Conservation (phyloP, 2,329 filamentous ascomycete species). For the Ophiosphaerella korrae region DNA sequence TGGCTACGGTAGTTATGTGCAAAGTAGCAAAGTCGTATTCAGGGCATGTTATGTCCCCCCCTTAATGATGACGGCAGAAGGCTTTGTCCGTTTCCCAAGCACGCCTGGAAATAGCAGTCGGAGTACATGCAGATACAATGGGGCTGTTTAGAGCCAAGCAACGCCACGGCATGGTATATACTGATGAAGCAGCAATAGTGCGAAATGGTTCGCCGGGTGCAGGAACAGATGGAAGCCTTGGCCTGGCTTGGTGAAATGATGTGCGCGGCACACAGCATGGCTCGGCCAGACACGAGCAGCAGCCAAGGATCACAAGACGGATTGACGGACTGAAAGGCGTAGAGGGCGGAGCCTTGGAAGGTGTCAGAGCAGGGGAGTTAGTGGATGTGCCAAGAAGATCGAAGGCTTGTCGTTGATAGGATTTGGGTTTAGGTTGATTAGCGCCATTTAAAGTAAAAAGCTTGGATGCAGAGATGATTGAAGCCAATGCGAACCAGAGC, state of each 20-base stretch:
- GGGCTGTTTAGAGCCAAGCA: constrained; percentile 28
- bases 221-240: constrained; percentile 22
- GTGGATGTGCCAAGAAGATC: constrained; percentile 32
- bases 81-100: constrained; percentile 23
- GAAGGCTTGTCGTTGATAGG: constrained; percentile 43
- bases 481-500: constrained; percentile 20
- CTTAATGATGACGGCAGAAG: constrained; percentile 1
- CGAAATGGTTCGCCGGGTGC: constrained; percentile 13
- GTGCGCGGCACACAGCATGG: not conserved
- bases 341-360: constrained; percentile 25
- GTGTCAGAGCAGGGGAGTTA: constrained; percentile 29
- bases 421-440: constrained; percentile 42
- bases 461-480: constrained; percentile 28
- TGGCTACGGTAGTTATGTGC: not conserved
- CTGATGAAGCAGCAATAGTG: constrained; percentile 11
- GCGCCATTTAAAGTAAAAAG: constrained; percentile 34
- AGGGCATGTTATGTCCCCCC: too few species aligned
- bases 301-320: constrained; percentile 36
- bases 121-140: constrained; percentile 7
- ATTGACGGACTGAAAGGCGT: constrained; percentile 21
- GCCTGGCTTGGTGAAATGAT: constrained; percentile 23
- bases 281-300: constrained; percentile 7
- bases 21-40: not conserved
- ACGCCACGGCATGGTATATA: constrained; percentile 28
- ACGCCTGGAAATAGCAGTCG: constrained; percentile 18